These are phyloP conservation scores for Ilex asprella DNA, from an alignment of 257 asterid species.

Conservation along the genomic window DNA sequence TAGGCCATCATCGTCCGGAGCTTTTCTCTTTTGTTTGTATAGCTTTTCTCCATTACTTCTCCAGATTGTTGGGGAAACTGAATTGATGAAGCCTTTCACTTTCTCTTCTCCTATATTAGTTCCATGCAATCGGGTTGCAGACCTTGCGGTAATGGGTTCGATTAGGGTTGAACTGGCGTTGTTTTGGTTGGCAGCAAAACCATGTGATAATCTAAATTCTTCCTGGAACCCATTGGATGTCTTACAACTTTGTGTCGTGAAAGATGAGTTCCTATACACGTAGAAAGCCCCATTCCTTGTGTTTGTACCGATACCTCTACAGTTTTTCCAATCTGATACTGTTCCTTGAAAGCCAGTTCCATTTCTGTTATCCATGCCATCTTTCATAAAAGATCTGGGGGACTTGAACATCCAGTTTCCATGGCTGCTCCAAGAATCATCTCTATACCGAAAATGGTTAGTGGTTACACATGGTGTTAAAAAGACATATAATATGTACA, in stretches of 20 bases:
- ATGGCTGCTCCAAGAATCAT: constrained; percentile 14
- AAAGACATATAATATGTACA: no score
- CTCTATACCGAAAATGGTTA: neutral
- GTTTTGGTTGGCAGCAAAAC: constrained; percentile 1
- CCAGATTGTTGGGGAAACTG: constrained; percentile 8
- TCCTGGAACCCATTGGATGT: neutral
- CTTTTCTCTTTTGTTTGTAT: constrained; percentile 9
- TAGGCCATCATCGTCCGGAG: neutral
- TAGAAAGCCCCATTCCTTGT: neutral
- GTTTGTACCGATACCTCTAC: neutral
- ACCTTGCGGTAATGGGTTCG: neutral
- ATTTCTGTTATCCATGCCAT: constrained; percentile 1
- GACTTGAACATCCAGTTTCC: constrained; percentile 8
- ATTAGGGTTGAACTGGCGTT: neutral
- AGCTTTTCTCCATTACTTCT: neutral
- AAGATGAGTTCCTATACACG: neutral
- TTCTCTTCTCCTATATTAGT: neutral
- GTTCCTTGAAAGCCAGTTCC: neutral
- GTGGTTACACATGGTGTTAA: no score
- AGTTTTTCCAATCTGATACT: neutral
- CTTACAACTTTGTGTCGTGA: constrained; percentile 1
- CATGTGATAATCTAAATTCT: neutral
- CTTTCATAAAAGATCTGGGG: neutral
- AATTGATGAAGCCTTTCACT: neutral
- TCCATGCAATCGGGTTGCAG: neutral